Evolutionary conservation across 192 early-diverging fungal species (phyloP).

Genomic region (Lobulomyces angularis): DNA sequence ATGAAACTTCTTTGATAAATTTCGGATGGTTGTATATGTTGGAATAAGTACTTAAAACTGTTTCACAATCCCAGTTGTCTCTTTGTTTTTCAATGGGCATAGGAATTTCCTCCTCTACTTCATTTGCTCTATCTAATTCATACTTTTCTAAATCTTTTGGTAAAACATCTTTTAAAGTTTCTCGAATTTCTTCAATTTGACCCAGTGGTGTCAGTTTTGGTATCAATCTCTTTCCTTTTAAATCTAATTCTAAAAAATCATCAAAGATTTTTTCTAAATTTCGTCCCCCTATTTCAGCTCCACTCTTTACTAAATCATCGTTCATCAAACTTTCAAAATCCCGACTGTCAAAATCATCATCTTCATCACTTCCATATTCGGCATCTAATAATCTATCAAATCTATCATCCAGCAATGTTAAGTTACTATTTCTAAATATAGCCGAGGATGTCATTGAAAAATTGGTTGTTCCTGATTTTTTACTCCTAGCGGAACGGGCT

Average conservation of each 20-base stretch:
- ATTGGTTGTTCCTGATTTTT: conserved; percentile 22
- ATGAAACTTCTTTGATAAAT: conserved; percentile 70
- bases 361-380: conserved; percentile 33
- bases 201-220: conserved; percentile 14
- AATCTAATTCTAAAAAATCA: conserved; percentile 31
- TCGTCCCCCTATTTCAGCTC: no score
- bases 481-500: not conserved
- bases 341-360: not conserved
- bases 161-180: conserved; percentile 31
- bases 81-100: conserved; percentile 14
- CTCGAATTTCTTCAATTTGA: conserved; percentile 30
- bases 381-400: conserved; percentile 67
- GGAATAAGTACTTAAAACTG: conserved; percentile 78
- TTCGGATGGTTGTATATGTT: conserved; percentile 88
- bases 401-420: conserved; percentile 83
- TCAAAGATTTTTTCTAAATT: conserved; percentile 36
- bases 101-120: no score
- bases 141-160: conserved; percentile 2
- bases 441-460: conserved; percentile 88
- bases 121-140: no score
- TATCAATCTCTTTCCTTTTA: conserved; percentile 19
- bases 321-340: conserved; percentile 30
- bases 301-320: conserved; percentile 67
- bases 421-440: conserved; percentile 83
- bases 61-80: conserved; percentile 84